Percentiles rank a stretch among this genome's conserved stretches.
Evolutionary conservation across 169 alveolate genomes (phyloP).

Genomic region (Cytauxzoon felis): DNA sequence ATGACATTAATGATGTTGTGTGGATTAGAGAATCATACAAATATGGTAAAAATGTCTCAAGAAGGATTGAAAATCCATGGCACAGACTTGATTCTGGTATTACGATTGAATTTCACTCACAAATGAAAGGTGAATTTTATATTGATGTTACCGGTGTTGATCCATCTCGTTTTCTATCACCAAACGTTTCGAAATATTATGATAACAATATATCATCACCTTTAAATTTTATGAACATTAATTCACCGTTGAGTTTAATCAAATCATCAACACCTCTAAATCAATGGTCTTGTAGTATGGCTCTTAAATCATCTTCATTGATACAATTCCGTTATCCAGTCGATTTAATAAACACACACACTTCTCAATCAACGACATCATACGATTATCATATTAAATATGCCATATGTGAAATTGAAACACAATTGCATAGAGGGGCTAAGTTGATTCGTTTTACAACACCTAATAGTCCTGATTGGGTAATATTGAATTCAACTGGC

Average conservation of each 20-base stretch:
- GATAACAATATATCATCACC: conserved; percentile 5
- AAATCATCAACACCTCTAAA: not conserved
- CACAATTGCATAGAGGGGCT: conserved; percentile 50
- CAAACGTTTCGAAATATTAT: conserved; percentile 11
- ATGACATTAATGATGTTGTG: conserved; percentile 40
- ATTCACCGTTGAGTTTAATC: not conserved
- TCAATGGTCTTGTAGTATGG: conserved; percentile 46
- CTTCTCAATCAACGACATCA: too few relatives aligned
- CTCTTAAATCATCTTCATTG: conserved; percentile 34
- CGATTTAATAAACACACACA: too few relatives aligned
- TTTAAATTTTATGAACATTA: not conserved
- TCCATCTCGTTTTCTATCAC: conserved; percentile 32
- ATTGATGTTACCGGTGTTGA: conserved; percentile 70
- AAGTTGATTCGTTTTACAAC: conserved; percentile 48
- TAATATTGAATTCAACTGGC: conserved; percentile 49
- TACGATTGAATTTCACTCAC: conserved; percentile 79
- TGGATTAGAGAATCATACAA: conserved; percentile 69
- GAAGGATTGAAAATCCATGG: conserved; percentile 36
- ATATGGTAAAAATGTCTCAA: conserved; percentile 21
- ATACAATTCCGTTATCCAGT: conserved; percentile 50
- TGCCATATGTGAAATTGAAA: conserved; percentile 52
- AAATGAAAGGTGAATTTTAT: conserved; percentile 65
- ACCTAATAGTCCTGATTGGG: conserved; percentile 51
- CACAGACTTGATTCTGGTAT: conserved; percentile 68
- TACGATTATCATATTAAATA: conserved; percentile 2